phyloP scores from a whole-genome alignment of 2,329 filamentous ascomycete genomes.

The Canariomyces notabilis region DNA sequence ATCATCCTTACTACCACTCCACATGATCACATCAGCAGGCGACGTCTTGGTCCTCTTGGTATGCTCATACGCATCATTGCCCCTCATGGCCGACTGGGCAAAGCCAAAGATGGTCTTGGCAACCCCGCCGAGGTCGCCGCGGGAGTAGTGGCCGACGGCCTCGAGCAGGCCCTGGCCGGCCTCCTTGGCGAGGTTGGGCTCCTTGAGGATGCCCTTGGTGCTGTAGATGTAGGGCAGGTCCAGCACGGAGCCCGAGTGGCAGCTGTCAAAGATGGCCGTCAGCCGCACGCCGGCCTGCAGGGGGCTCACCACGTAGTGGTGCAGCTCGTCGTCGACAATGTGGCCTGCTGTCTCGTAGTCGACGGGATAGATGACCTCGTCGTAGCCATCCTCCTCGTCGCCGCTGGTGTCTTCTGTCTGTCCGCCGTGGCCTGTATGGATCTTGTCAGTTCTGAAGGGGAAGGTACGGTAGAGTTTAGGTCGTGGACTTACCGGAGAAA shows the following conservation, averaged over 20 bases:
- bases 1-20: constrained; percentile 92
- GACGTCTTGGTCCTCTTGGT: constrained; percentile 87
- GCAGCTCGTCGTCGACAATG: constrained; percentile 75
- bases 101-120: constrained; percentile 74
- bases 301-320: constrained; percentile 69
- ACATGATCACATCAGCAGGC: constrained; percentile 94
- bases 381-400: constrained; percentile 72
- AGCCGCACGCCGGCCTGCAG: constrained; percentile 79
- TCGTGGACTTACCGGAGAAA: constrained; percentile 54
- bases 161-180: constrained; percentile 67
- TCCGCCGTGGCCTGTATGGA: constrained; percentile 61
- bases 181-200: constrained; percentile 76
- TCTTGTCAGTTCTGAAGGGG: not conserved
- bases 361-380: constrained; percentile 75
- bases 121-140: constrained; percentile 78
- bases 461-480: not conserved
- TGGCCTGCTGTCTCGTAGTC: constrained; percentile 66
- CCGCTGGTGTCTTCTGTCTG: constrained; percentile 69
- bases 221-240: constrained; percentile 77
- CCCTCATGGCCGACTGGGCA: constrained; percentile 79
- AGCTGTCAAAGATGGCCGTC: constrained; percentile 77
- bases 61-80: constrained; percentile 72
- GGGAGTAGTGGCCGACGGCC: constrained; percentile 72
- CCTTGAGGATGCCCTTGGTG: constrained; percentile 74
- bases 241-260: constrained; percentile 72